Percentiles rank a stretch among this genome's conserved stretches.
Evolutionary conservation across 768 basidiomycete species (phyloP).

Genomic region (Psilocybe subaeruginosa): DNA sequence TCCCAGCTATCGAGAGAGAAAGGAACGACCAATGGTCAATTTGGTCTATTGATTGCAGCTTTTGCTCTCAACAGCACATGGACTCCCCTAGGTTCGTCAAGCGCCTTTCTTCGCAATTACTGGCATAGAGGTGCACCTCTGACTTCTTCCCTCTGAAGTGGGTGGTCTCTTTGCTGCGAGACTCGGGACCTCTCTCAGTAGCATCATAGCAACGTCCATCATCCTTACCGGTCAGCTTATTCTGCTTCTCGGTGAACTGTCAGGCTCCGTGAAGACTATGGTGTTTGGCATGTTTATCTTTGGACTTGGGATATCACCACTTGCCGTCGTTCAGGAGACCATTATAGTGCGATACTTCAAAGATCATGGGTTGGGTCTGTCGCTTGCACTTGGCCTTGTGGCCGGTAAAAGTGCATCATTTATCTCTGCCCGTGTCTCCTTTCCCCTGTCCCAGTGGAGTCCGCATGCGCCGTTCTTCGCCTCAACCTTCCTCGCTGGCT

Average conservation of each 20-base stretch:
- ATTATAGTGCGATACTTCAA: conserved; percentile 16
- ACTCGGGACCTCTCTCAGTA: conserved; percentile 14
- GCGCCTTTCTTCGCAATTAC: background rate
- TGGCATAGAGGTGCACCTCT: background rate
- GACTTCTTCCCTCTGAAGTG: background rate
- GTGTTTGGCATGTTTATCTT: conserved; percentile 17
- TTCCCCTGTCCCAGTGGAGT: conserved; percentile 14
- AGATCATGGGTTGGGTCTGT: conserved; percentile 15
- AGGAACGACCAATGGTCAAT: conserved; percentile 15
- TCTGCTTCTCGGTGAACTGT: conserved; percentile 11
- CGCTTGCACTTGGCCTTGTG: conserved; percentile 15
- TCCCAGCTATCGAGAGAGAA: conserved; percentile 12
- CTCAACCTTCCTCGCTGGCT: conserved; percentile 12
- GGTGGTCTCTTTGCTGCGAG: conserved; percentile 14
- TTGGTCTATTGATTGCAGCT: conserved; percentile 13
- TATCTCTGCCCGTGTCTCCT: conserved; percentile 12
- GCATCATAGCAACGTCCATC: conserved; percentile 16
- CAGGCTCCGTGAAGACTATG: conserved; percentile 14
- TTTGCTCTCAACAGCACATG: conserved; percentile 17
- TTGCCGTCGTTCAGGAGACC: conserved; percentile 18
- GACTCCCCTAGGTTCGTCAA: conserved; percentile 15
- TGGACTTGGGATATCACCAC: conserved; percentile 12
- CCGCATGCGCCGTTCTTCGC: conserved; percentile 14
- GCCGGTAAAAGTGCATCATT: conserved; percentile 13
- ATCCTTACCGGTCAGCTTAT: conserved; percentile 12